These are phyloP conservation scores for Lotus japonicus DNA, from an alignment of 306 rosid genomes.

Conservation along the genomic window DNA sequence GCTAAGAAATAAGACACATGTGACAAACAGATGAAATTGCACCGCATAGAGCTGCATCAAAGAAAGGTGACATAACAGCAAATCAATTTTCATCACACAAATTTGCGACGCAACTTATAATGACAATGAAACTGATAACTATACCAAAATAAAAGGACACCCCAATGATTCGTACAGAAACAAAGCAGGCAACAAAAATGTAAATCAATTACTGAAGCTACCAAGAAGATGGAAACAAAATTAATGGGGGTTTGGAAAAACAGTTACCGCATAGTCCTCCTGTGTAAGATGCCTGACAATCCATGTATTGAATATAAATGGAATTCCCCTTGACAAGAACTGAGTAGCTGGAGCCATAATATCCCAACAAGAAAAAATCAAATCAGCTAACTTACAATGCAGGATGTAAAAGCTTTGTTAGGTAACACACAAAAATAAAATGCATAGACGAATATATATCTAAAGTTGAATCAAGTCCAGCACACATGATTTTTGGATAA, in stretches of 20 bases:
- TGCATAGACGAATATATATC: background rate
- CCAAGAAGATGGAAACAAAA: background rate
- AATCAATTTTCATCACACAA: background rate
- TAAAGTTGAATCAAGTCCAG: background rate
- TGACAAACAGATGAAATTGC: constrained; percentile 86
- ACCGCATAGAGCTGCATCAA: constrained; percentile 74
- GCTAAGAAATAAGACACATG: constrained; percentile 86
- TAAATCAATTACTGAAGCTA: background rate
- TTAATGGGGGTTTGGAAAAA: background rate
- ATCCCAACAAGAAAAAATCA: background rate
- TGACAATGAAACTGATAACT: background rate
- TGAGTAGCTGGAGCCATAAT: constrained; percentile 65
- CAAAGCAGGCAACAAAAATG: background rate
- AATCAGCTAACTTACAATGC: background rate
- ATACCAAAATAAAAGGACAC: background rate
- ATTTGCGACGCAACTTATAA: background rate
- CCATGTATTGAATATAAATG: constrained; percentile 89
- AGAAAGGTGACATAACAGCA: background rate
- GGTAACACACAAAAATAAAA: background rate
- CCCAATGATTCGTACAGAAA: background rate
- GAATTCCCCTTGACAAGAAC: constrained; percentile 89
- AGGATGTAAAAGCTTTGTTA: background rate
- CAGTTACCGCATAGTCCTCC: constrained; percentile 81
- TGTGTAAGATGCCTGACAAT: constrained; percentile 80
- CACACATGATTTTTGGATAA: background rate